Base-by-base conservation (phyloP, 768 basidiomycete genomes). In the Podaxis sp. region DNA sequence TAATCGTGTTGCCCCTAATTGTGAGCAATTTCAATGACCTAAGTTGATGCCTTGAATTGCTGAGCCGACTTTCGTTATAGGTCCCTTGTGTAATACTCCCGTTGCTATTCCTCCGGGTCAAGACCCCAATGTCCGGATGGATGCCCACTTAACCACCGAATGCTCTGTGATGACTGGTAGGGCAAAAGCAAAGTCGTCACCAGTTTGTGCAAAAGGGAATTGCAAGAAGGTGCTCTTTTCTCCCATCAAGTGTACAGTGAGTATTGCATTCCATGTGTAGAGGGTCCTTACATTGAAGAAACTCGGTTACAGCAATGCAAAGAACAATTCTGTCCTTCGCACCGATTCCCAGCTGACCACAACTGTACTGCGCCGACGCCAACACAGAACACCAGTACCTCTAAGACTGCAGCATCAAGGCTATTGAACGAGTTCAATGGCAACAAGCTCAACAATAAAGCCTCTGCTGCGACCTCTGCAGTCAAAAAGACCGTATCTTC, bases 121-220 rank as follows among this genome's bases (percentile, higher is more conserved):
- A 71, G 90, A 95, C 68, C 90, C 92, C 11, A 95, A 95, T 67
- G 74, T 85, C 46, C 83, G 87, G 53, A 93, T 95, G 89, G 91
- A 94, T 67, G 75, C 77, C 0, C 93, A 95, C 71, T 82, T 95
- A 66, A 77, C 70, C 24, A 78, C 69, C 0, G 87, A 88, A 50
- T 94, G 92, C 68, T 81, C 82, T 12, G 86, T 86, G 38, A 85
- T 87, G 77, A 89, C 86, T 0, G 91, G 90, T 6, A 85, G 80
- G 70, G 73, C 80, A 20, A 56, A 66, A 57, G 66, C 68, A 24
- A 80, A 77, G 63, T 77, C 84, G 17, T 78, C 78, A 63, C 90
- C 87, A 0, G 72, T 80, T 26, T 93, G 89, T 72, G 85, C 84
- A 1, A 76, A 79, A 67, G 76, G 74, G 13, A 87, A 79, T 69